phyloP scores from a whole-genome alignment of 139 green algal genomes.

The Tetraselmis chui region DNA sequence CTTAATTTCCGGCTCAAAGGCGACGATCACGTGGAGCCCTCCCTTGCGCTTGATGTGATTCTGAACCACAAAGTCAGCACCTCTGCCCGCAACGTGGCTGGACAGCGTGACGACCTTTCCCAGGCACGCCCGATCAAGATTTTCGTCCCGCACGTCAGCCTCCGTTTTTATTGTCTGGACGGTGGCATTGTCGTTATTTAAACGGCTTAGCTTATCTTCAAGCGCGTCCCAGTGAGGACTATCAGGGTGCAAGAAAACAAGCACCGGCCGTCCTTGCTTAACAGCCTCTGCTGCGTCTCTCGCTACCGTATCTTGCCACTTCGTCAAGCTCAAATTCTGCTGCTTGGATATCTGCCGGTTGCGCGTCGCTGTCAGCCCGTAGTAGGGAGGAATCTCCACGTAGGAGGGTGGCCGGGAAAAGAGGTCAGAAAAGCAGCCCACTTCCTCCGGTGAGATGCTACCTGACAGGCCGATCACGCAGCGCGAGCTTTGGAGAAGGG shows the following conservation, averaged over 20 bases:
- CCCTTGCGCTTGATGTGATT: neutral
- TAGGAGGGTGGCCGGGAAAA: neutral
- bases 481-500: neutral
- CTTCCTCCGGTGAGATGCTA: neutral
- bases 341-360: neutral
- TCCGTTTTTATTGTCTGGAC: neutral
- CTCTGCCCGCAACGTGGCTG: neutral
- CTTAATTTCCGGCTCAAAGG: neutral
- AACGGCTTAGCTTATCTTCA: neutral
- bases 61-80: neutral
- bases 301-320: neutral
- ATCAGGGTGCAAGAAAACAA: neutral
- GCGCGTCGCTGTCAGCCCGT: neutral
- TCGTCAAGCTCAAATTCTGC: neutral
- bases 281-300: neutral
- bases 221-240: neutral
- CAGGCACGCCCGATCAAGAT: neutral
- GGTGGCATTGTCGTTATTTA: neutral
- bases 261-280: neutral
- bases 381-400: neutral
- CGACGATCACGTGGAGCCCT: neutral
- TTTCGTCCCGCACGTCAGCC: neutral
- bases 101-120: neutral
- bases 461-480: neutral
- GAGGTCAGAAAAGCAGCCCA: neutral